phyloP scores from a whole-genome alignment of 2,329 filamentous ascomycete genomes.

The Fusarium stilboides region DNA sequence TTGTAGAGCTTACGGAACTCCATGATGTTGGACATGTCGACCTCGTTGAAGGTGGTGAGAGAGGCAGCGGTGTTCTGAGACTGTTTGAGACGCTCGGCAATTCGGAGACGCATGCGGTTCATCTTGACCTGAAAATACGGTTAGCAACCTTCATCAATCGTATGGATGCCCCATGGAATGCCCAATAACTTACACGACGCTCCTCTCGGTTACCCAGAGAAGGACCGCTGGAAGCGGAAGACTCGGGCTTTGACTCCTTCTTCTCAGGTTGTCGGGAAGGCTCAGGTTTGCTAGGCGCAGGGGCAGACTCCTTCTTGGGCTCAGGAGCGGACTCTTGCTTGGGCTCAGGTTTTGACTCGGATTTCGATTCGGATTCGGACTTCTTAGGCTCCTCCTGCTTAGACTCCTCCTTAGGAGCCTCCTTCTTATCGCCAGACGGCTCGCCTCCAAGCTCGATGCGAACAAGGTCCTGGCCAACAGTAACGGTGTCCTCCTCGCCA shows the following conservation, averaged over 20 bases:
- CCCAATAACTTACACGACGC: slow-evolving; percentile 76
- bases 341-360: slow-evolving; percentile 55
- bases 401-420: slow-evolving; percentile 47
- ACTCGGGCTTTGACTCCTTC: slow-evolving; percentile 47
- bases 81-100: slow-evolving; percentile 98
- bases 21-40: slow-evolving; percentile 98
- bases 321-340: slow-evolving; percentile 52
- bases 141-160: slow-evolving; percentile 13
- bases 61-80: slow-evolving; percentile 99
- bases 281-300: slow-evolving; percentile 49
- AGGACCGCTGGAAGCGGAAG: slow-evolving; percentile 51
- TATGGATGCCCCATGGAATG: background rate
- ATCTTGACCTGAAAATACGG: slow-evolving; percentile 84
- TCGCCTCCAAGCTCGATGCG: slow-evolving; percentile 85
- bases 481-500: slow-evolving; percentile 95
- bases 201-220: slow-evolving; percentile 83
- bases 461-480: slow-evolving; percentile 91
- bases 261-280: slow-evolving; percentile 44
- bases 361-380: slow-evolving; percentile 54
- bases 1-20: slow-evolving; percentile 98
- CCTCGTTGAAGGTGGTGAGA: slow-evolving; percentile 98
- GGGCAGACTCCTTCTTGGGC: slow-evolving; percentile 54
- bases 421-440: slow-evolving; percentile 57
- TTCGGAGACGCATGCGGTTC: slow-evolving; percentile 99
- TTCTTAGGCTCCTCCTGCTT: slow-evolving; percentile 59